Evolutionary conservation across 345 rosid genomes (phyloP).

Genomic region (Eucalyptus polyanthemos): DNA sequence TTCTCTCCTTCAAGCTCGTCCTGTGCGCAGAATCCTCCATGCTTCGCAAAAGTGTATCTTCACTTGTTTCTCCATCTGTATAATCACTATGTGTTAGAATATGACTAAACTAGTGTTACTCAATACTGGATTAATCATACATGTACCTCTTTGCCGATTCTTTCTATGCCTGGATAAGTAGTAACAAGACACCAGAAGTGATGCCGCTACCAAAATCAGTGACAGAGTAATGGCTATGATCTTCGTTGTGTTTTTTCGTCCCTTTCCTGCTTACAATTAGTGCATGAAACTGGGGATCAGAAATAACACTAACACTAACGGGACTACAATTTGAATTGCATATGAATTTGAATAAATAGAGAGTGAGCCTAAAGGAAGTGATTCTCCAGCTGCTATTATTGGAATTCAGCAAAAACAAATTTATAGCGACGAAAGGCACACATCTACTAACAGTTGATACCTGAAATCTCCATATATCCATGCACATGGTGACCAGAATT

Average conservation of each 20-base stretch:
- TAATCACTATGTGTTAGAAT: not conserved
- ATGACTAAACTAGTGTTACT: not conserved
- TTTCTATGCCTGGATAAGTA: conserved; percentile 2
- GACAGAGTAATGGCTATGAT: conserved; percentile 1
- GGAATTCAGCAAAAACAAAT: not conserved
- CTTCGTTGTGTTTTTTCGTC: not conserved
- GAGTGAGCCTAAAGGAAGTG: not conserved
- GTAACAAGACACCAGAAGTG: conserved; percentile 12
- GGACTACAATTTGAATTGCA: not conserved
- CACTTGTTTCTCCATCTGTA: conserved; percentile 5
- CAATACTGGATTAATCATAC: not conserved
- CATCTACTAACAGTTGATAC: not conserved
- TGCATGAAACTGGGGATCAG: not conserved
- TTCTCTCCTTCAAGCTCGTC: not conserved
- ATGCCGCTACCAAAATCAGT: not conserved
- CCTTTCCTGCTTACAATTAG: not conserved
- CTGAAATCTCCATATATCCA: not conserved
- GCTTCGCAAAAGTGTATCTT: conserved; percentile 3
- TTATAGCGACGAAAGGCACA: not conserved
- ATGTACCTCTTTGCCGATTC: conserved; percentile 9
- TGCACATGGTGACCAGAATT: not conserved
- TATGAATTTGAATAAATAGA: not conserved
- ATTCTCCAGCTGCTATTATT: not conserved
- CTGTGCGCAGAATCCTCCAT: not conserved
- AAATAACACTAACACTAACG: not conserved